Conservation (phyloP, 2,329 filamentous ascomycete species). For the Nannizziopsis barbatae region DNA sequence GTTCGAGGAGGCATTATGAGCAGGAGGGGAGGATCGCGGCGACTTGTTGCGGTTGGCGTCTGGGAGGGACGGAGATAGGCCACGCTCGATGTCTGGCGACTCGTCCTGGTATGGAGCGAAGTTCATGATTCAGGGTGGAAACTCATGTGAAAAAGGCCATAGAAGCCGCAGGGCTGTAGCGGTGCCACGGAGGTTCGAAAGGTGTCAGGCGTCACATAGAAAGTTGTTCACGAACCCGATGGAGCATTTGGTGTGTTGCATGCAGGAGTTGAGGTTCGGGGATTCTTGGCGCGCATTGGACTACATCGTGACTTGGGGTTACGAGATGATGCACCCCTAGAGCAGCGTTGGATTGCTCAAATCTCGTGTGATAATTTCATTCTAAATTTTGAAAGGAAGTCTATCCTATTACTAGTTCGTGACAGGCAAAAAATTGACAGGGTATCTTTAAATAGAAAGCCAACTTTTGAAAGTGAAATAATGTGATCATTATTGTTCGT, state of each 20-base stretch:
- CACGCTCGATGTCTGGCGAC: constrained; percentile 71
- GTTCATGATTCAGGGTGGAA: constrained; percentile 50
- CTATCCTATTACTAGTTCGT: no score
- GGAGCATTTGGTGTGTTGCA: neutral
- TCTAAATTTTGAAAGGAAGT: no score
- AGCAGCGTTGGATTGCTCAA: no score
- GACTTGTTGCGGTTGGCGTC: constrained; percentile 39
- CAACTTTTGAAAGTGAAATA: no score
- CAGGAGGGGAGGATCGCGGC: constrained; percentile 41
- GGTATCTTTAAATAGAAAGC: neutral
- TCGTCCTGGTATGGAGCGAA: constrained; percentile 96
- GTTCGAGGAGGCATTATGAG: constrained; percentile 33
- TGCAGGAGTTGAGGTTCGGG: neutral
- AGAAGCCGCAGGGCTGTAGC: neutral
- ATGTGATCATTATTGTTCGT: neutral
- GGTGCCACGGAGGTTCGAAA: neutral
- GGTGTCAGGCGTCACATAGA: neutral
- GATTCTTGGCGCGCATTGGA: neutral
- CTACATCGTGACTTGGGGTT: neutral
- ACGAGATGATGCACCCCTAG: neutral
- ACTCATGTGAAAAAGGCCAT: neutral
- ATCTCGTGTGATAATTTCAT: no score
- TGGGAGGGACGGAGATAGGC: constrained; percentile 58
- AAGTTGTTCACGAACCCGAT: no score
- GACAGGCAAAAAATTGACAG: neutral